These are phyloP conservation scores for Capronia epimyces DNA, from an alignment of 2,329 filamentous ascomycete genomes.

Conservation along the genomic window DNA sequence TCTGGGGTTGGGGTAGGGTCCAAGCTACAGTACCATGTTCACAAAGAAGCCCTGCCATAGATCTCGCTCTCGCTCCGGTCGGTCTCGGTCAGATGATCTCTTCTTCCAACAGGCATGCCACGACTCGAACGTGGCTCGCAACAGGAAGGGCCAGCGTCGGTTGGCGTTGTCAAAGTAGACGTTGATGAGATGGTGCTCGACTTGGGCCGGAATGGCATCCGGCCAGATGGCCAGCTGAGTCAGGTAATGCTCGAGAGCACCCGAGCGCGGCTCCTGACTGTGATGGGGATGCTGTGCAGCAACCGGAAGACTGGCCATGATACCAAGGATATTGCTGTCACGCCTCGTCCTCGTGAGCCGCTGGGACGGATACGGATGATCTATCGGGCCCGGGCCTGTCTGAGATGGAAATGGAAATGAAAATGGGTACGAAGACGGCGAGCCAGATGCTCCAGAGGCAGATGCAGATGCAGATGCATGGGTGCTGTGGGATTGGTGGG, in stretches of 20 bases:
- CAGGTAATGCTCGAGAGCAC: slow-evolving; percentile 2
- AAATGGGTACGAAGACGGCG: slow-evolving; percentile 1
- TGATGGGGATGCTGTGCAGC: background rate
- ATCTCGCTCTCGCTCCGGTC: background rate
- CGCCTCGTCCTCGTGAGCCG: no score
- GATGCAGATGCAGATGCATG: slow-evolving; percentile 1
- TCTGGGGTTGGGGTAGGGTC: no score
- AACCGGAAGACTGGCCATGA: slow-evolving; percentile 1
- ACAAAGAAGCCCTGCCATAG: slow-evolving; percentile 7
- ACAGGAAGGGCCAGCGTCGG: background rate
- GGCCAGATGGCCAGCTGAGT: slow-evolving; percentile 7
- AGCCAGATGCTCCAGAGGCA: background rate
- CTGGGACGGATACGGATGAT: no score
- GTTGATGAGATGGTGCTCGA: slow-evolving; percentile 3
- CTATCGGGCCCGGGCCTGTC: background rate
- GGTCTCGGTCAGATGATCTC: background rate
- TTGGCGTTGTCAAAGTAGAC: slow-evolving; percentile 7
- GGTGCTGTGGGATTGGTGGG: slow-evolving; percentile 2
- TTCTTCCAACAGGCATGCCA: slow-evolving; percentile 3
- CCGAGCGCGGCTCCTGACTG: background rate
- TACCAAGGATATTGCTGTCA: background rate
- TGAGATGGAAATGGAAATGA: background rate
- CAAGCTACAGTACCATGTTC: no score
- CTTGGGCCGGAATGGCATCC: background rate
- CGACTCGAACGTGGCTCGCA: background rate